Evolutionary conservation across 2,329 filamentous ascomycete species (phyloP), one percentile per base, ranked within the genome.

Genomic region (Sclerotiophoma versabilis): DNA sequence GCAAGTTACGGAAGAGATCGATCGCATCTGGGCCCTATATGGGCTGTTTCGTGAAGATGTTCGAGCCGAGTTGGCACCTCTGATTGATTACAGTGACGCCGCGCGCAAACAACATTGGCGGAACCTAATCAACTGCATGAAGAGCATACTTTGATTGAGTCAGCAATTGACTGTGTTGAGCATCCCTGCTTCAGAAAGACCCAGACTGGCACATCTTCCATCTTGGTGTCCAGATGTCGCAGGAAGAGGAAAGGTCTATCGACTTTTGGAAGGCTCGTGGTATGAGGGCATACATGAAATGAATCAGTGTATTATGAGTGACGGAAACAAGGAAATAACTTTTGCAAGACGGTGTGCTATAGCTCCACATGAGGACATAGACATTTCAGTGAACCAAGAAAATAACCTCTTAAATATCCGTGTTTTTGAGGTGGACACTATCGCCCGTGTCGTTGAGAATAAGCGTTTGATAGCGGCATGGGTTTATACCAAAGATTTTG

Each of bases 191-290:
- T 29, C 54, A 1, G 8, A 23, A 2, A 6, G 3, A 1, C 22
- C 19, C 3, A 22, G 23, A 10, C 25, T 20, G 6, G 2, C 26
- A 8, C 1, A 27, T 5, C n/a, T 52, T 5, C 48, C 54, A 5
- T 52, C 54, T 2, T 57, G 48, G 48, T 57, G 54, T 32, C 43
- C 38, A 1, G 33, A 52, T 12, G 25, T 45, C 20, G 19, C 22
- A 6, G 45, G 26, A 10, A 38, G 43, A 15, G 38, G 29, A 5
- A 17, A 15, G 5, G 12, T 15, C 25, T 11, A 27, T 6, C 6
- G 25, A 27, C 25, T 27, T 6, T 27, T 27, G 6, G 6, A 11
- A 6, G 11, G 11, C 25, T 6, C 6, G 6, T 27, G 25, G 25
- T 6, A 27, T 27, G 6, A 6, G 25, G 6, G 6, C 6, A 27